Percentiles rank a stretch among this genome's conserved stretches.
These are phyloP conservation scores for Citrus sp. DNA, from an alignment of 345 rosid species.

Conservation along the genomic window DNA sequence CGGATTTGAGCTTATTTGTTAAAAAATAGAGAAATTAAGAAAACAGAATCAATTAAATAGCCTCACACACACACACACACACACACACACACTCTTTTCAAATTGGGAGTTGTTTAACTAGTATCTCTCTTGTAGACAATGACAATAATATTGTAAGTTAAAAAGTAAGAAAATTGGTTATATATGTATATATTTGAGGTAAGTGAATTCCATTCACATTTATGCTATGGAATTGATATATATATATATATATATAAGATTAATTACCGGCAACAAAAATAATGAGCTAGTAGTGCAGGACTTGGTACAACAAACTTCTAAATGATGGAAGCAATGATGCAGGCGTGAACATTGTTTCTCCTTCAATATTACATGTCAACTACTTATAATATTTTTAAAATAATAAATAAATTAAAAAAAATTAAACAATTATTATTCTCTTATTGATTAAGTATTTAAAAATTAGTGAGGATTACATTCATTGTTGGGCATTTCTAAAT, in stretches of 20 bases:
- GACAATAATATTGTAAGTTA: not conserved
- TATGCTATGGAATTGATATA: not conserved
- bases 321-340: slow-evolving; percentile 11
- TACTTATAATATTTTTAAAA: too few species aligned
- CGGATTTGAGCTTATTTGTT: too few species aligned
- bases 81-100: too few species aligned
- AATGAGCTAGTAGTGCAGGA: not conserved
- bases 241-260: too few species aligned
- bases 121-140: not conserved
- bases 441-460: too few species aligned
- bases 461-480: not conserved
- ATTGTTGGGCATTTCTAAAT: not conserved
- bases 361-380: not conserved
- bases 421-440: too few species aligned
- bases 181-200: not conserved
- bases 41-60: too few species aligned
- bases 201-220: not conserved
- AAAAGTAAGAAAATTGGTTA: not conserved
- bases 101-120: not conserved
- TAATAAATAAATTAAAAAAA: too few species aligned
- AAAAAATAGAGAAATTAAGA: too few species aligned
- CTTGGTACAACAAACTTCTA: not conserved
- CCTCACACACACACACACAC: too few species aligned
- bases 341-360: not conserved
- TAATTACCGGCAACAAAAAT: not conserved